Percentiles rank a stretch among this genome's conserved stretches.
phyloP scores from a whole-genome alignment of 179 eudicot species.

The Dionaea muscipula region DNA sequence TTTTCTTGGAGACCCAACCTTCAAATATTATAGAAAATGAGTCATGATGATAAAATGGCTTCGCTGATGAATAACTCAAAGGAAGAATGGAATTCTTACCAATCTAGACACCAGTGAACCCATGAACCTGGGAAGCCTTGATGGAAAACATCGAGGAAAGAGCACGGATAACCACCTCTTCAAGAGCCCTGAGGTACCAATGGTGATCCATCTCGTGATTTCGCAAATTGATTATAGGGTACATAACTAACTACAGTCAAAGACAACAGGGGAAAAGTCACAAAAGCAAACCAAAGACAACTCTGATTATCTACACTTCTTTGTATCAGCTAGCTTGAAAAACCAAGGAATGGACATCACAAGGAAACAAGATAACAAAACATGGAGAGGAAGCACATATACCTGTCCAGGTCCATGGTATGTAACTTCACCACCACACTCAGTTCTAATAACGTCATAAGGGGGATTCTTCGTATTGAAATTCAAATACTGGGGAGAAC shows the following conservation, averaged over 20 bases:
- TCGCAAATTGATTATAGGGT: conserved; percentile 80
- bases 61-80: conserved; percentile 5
- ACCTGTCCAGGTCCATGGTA: conserved; percentile 99
- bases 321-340: too few relatives aligned
- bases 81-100: conserved; percentile 39
- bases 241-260: conserved; percentile 63
- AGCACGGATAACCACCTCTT: conserved; percentile 80
- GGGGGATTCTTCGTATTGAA: conserved; percentile 54
- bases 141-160: conserved; percentile 58
- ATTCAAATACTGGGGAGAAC: conserved; percentile 54
- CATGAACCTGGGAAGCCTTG: conserved; percentile 54
- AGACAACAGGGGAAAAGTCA: conserved; percentile 10
- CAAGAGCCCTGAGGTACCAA: conserved; percentile 89
- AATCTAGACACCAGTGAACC: conserved; percentile 92
- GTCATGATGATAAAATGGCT: too few relatives aligned
- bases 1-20: too few relatives aligned
- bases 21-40: too few relatives aligned
- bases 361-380: background rate
- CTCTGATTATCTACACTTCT: too few relatives aligned
- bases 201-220: conserved; percentile 91
- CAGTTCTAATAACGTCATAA: conserved; percentile 59
- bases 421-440: conserved; percentile 95
- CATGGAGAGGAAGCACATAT: background rate
- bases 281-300: background rate
- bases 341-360: background rate